These are phyloP conservation scores for Chaetomidium leptoderma DNA, from an alignment of 495 filamentous ascomycete species.

Conservation along the genomic window DNA sequence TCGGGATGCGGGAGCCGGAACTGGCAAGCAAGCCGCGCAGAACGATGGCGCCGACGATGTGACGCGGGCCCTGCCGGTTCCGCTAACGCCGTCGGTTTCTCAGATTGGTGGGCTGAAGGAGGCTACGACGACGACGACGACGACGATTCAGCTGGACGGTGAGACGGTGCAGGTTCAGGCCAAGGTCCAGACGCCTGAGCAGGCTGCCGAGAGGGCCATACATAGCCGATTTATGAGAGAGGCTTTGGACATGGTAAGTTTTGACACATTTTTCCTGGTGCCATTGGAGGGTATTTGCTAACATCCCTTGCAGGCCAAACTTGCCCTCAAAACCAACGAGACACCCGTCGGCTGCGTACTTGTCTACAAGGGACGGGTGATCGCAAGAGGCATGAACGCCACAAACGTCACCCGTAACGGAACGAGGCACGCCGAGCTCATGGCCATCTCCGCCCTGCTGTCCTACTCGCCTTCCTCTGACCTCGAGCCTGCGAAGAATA, in stretches of 20 bases:
- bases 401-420: slow-evolving; percentile 85
- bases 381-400: slow-evolving; percentile 89
- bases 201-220: slow-evolving; percentile 31
- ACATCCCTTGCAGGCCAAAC: slow-evolving; percentile 55
- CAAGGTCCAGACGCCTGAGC: slow-evolving; percentile 25
- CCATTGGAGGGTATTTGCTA: background rate
- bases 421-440: slow-evolving; percentile 89
- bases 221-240: slow-evolving; percentile 66
- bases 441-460: slow-evolving; percentile 65
- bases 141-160: slow-evolving; percentile 12
- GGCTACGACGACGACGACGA: background rate
- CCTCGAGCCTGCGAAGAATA: slow-evolving; percentile 14
- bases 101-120: slow-evolving; percentile 31
- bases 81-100: slow-evolving; percentile 20
- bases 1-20: background rate
- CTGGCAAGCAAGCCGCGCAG: background rate
- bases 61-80: slow-evolving; percentile 18
- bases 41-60: slow-evolving; percentile 11
- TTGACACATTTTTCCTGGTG: background rate
- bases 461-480: slow-evolving; percentile 26
- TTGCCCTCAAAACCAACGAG: slow-evolving; percentile 76
- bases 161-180: slow-evolving; percentile 12
- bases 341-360: slow-evolving; percentile 96
- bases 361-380: slow-evolving; percentile 66
- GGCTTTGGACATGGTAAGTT: slow-evolving; percentile 61